Evolutionary conservation across 495 filamentous ascomycete genomes (phyloP).

Genomic region (Coniosporium apollinis): DNA sequence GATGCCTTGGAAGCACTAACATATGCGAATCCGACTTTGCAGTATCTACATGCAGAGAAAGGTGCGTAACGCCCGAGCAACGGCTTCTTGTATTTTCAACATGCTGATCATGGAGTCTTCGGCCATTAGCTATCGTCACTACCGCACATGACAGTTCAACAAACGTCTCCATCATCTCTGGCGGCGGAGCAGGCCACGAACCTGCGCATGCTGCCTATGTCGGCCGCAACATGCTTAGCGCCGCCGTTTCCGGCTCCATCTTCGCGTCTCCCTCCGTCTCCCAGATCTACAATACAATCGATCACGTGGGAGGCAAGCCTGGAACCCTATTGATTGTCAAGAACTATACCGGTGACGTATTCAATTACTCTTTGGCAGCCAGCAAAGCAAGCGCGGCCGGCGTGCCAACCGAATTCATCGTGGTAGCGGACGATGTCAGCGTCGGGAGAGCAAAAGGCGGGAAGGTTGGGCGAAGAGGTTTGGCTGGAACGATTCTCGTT

Average conservation of each 20-base stretch:
- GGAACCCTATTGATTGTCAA: conserved; percentile 12
- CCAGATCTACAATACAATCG: conserved; percentile 13
- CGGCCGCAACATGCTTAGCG: conserved; percentile 10
- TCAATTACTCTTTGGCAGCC: conserved; percentile 13
- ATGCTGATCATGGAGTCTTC: no score
- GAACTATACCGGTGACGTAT: conserved; percentile 15
- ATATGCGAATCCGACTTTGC: conserved; percentile 9
- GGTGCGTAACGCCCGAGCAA: no score
- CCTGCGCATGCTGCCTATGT: conserved; percentile 14
- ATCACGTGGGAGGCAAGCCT: conserved; percentile 4
- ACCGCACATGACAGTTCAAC: no score
- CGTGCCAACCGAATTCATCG: conserved; percentile 6
- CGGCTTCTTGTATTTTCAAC: no score
- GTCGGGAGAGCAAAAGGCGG: conserved; percentile 15
- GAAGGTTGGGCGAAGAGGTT: conserved; percentile 13
- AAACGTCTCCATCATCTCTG: conserved; percentile 42
- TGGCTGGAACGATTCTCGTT: conserved; percentile 14
- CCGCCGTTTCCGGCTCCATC: conserved; percentile 11
- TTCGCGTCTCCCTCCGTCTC: conserved; percentile 11
- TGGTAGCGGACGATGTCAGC: conserved; percentile 14
- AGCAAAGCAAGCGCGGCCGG: conserved; percentile 10
- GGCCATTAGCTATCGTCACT: no score
- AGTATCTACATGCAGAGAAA: no score
- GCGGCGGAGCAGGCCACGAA: conserved; percentile 32
- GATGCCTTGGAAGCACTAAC: conserved; percentile 9